phyloP scores from a whole-genome alignment of 202 grass and related monocot genomes.

The Setaria viridis region DNA sequence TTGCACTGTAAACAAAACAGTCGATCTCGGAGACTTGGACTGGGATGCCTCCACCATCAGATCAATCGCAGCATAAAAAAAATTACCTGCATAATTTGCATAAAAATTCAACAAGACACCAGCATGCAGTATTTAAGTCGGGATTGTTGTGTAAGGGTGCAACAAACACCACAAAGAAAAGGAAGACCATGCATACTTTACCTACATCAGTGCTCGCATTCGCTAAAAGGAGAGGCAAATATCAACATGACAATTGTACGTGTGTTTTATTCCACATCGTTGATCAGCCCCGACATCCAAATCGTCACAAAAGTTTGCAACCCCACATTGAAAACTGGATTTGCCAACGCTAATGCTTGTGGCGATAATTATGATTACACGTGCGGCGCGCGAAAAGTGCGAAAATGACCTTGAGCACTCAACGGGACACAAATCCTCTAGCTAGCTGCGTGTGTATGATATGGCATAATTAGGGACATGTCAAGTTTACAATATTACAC shows the following conservation, averaged over 20 bases:
- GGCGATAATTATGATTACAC: slow-evolving; percentile 53
- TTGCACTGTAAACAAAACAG: no score
- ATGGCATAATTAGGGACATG: slow-evolving; percentile 8
- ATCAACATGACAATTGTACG: background rate
- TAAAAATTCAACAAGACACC: background rate
- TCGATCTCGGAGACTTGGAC: no score
- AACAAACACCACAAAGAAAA: background rate
- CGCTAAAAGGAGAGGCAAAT: background rate
- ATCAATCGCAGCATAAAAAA: background rate
- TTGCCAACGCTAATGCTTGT: slow-evolving; percentile 26
- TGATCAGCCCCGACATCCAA: background rate
- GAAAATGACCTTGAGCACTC: slow-evolving; percentile 43
- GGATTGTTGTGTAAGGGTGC: no score
- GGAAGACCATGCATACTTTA: background rate
- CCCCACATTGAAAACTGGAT: background rate
- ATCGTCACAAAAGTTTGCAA: slow-evolving; percentile 12
- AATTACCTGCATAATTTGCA: background rate
- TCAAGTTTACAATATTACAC: background rate
- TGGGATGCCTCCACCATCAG: background rate
- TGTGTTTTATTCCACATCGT: slow-evolving; percentile 8
- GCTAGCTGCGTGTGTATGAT: background rate
- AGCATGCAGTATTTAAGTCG: background rate
- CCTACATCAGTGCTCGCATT: background rate
- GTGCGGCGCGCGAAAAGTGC: slow-evolving; percentile 31
- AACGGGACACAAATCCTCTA: background rate